A percentile compares a stretch with the other conserved stretches of the same genome.
phyloP scores from a whole-genome alignment of 371 early-diverging fungal genomes.

The Blakeslea trispora region DNA sequence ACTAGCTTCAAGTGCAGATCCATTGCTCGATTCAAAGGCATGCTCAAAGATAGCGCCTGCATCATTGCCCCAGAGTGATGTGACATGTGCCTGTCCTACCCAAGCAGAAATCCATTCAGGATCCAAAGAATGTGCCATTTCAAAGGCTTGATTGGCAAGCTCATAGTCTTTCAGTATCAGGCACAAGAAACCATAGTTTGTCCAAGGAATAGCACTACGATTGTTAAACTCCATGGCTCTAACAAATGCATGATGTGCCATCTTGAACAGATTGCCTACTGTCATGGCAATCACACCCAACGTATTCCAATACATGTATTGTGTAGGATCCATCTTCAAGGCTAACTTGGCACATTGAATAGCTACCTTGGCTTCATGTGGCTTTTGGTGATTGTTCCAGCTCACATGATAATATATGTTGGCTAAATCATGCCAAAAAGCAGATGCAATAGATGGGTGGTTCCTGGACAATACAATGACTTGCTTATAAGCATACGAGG shows the following conservation, averaged over 20 bases:
- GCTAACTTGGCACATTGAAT: slow-evolving; percentile 65
- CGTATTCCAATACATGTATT: slow-evolving; percentile 71
- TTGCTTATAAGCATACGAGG: slow-evolving; percentile 53
- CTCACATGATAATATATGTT: slow-evolving; percentile 43
- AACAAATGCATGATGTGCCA: slow-evolving; percentile 87
- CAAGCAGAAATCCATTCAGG: slow-evolving; percentile 82
- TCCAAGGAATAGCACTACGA: slow-evolving; percentile 73
- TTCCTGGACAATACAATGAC: slow-evolving; percentile 48
- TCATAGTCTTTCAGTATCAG: slow-evolving; percentile 73
- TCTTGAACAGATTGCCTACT: slow-evolving; percentile 40
- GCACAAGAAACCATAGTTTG: slow-evolving; percentile 86
- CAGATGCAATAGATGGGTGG: slow-evolving; percentile 34
- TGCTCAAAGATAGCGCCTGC: slow-evolving; percentile 75
- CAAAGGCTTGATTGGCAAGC: slow-evolving; percentile 78
- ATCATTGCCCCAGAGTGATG: slow-evolving; percentile 58
- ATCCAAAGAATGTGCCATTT: slow-evolving; percentile 73
- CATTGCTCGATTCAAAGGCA: slow-evolving; percentile 69
- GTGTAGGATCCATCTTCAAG: slow-evolving; percentile 62
- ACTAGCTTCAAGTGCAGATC: slow-evolving; percentile 64
- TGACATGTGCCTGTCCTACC: slow-evolving; percentile 85
- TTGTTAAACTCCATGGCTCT: slow-evolving; percentile 73
- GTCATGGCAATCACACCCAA: slow-evolving; percentile 70
- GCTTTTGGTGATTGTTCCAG: slow-evolving; percentile 8
- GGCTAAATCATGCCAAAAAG: slow-evolving; percentile 54
- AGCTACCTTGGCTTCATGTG: slow-evolving; percentile 32